These are phyloP conservation scores for Rhizopus sp. DNA, from an alignment of 371 early-diverging fungal species.

Conservation along the genomic window DNA sequence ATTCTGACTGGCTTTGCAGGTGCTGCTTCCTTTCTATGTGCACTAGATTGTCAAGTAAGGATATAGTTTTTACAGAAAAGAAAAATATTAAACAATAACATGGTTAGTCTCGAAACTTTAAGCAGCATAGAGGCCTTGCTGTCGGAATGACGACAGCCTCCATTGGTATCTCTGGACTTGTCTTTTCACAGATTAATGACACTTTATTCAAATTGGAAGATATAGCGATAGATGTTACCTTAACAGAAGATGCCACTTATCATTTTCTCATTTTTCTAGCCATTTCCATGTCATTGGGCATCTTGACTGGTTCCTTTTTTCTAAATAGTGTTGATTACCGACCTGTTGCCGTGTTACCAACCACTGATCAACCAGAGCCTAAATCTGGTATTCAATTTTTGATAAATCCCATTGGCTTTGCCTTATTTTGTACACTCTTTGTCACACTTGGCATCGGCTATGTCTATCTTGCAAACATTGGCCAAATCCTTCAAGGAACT, in stretches of 20 bases:
- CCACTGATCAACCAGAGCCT: neutral
- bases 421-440: slow-evolving; percentile 38
- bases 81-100: neutral
- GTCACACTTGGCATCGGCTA: slow-evolving; percentile 47
- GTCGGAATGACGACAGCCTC: slow-evolving; percentile 49
- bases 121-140: slow-evolving; percentile 41
- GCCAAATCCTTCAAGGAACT: slow-evolving; percentile 35
- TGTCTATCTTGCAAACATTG: slow-evolving; percentile 45
- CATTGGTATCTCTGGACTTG: slow-evolving; percentile 42
- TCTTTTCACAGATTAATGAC: slow-evolving; percentile 51
- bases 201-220: slow-evolving; percentile 28
- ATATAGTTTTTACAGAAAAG: neutral
- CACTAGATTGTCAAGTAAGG: slow-evolving; percentile 47
- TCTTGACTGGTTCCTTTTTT: slow-evolving; percentile 37
- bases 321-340: slow-evolving; percentile 24
- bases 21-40: slow-evolving; percentile 46
- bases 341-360: neutral
- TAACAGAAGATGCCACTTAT: slow-evolving; percentile 27
- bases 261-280: slow-evolving; percentile 42
- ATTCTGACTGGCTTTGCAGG: slow-evolving; percentile 36
- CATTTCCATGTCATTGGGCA: slow-evolving; percentile 23
- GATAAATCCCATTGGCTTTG: slow-evolving; percentile 36
- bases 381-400: slow-evolving; percentile 33
- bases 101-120: slow-evolving; percentile 40
- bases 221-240: slow-evolving; percentile 11